Evolutionary conservation across 2,329 filamentous ascomycete species (phyloP).

Genomic region (Fusarium illudens): DNA sequence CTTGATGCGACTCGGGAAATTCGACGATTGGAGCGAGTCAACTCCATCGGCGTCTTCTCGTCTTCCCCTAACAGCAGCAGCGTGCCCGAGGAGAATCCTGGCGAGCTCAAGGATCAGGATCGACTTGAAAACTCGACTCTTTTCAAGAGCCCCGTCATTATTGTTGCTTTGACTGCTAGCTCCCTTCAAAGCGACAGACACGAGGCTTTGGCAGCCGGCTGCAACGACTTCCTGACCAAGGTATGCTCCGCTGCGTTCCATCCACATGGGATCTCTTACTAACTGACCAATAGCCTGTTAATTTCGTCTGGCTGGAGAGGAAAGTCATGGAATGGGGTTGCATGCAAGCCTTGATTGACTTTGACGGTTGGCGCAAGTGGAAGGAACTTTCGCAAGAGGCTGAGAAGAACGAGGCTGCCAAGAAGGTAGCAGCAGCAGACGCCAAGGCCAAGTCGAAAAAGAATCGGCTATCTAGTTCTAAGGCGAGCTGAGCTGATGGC

Average conservation of each 20-base stretch:
- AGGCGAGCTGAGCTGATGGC: constrained; percentile 23
- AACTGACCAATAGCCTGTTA: constrained; percentile 75
- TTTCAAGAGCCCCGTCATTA: constrained; percentile 97
- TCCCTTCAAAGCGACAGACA: constrained; percentile 95
- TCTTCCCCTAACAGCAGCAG: constrained; percentile 66
- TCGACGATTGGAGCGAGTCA: constrained; percentile 84
- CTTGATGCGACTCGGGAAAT: constrained; percentile 96
- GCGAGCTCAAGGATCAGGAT: constrained; percentile 69
- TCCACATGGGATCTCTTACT: background rate
- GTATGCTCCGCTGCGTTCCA: constrained; percentile 56
- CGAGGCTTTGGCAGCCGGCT: constrained; percentile 92
- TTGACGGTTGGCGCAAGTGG: constrained; percentile 98
- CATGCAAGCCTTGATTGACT: constrained; percentile 99
- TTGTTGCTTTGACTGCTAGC: constrained; percentile 94
- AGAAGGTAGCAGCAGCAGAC: constrained; percentile 49
- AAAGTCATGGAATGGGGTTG: constrained; percentile 99
- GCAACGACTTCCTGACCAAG: constrained; percentile 98
- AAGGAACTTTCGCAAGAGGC: constrained; percentile 75
- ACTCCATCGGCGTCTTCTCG: constrained; percentile 90
- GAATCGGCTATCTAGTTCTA: constrained; percentile 51
- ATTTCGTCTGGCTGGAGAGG: constrained; percentile 95
- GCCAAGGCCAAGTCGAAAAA: constrained; percentile 56
- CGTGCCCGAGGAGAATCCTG: constrained; percentile 56
- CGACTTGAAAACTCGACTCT: constrained; percentile 72
- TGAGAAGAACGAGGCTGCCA: constrained; percentile 53